Evolutionary conservation across 1,284 basidiomycete genomes (phyloP), one percentile per base, ranked within the genome.

Genomic region (Fomitopsis palustris): DNA sequence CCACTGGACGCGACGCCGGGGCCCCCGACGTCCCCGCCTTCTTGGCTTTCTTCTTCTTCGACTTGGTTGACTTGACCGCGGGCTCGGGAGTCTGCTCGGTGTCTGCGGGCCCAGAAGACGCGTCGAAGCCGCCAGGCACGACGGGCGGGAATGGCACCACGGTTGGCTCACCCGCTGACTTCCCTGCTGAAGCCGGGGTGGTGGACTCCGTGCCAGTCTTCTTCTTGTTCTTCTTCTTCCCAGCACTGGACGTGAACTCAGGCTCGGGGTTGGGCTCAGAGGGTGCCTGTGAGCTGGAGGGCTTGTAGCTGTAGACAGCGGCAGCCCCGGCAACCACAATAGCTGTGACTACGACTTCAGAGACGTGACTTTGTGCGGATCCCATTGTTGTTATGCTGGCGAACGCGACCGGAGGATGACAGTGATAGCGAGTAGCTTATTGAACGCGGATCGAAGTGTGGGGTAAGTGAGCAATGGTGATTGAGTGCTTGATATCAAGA

Each of bases 61-160:
- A 67, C 67, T 78, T 80, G 29, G 72, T 59, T 58, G 75, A 71
- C 67, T 80, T 80, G 35, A 55, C 29, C 14, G 49, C 38, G 25
- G 53, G 39, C 33, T 56, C 61, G 41, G 59, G 53, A 4, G 49
- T 52, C 17, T 59, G 56, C 39, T 74, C 59, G 54, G 54, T 29
- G 56, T 56, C 55, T 12, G 25, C 41, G 12, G 37, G 52, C 25
- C 35, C 54, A 38, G 72, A 63, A 56, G 69, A 64, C 58, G 63
- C 45, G 56, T 72, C 67, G 64, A 81, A 82, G 53, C 69, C 74
- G 2, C 81, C 82, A 14, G 83, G 82, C n/a, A 84, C 71, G 55
- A 75, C 73, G 9, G 72, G 64, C n/a, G 80, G 74, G 61, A 75
- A 75, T 10, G 74, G 58, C 21, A 76, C 74, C 57, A 77, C 74